A percentile compares a stretch with the other conserved stretches of the same genome.
Conservation (phyloP, 1,139 yeast species). For the Geotrichum histeridarum region DNA sequence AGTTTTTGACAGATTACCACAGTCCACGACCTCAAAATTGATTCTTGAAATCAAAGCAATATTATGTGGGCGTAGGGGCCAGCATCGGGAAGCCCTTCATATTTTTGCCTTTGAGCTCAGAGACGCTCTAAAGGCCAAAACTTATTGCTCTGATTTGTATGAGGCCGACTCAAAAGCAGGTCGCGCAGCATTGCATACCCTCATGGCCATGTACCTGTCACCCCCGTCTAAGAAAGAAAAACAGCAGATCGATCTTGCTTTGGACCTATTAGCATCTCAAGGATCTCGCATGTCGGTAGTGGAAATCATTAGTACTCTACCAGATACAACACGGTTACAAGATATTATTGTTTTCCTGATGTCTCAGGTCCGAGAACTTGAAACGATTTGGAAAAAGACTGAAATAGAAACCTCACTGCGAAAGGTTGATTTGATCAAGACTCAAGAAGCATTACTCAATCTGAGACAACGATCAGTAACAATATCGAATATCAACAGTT, state of each 20-base stretch:
- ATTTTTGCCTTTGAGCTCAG: conserved; percentile 56
- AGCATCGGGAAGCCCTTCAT: conserved; percentile 61
- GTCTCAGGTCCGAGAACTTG: conserved; percentile 43
- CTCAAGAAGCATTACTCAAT: conserved; percentile 39
- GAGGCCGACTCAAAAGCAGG: conserved; percentile 43
- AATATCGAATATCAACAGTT: conserved; percentile 43
- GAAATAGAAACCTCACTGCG: conserved; percentile 35
- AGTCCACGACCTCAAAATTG: conserved; percentile 8
- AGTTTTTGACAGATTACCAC: conserved; percentile 33
- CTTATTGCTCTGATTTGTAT: conserved; percentile 52
- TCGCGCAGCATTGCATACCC: conserved; percentile 31
- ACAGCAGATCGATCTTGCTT: conserved; percentile 38
- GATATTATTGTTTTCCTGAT: conserved; percentile 47
- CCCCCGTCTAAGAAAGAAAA: conserved; percentile 26
- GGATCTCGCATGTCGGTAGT: conserved; percentile 53
- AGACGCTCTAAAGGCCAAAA: conserved; percentile 54
- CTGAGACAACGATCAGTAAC: conserved; percentile 40
- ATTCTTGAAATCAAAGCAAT: conserved; percentile 48
- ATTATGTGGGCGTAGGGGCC: conserved; percentile 55
- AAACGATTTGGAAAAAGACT: conserved; percentile 27
- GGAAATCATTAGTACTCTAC: conserved; percentile 49
- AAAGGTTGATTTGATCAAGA: conserved; percentile 39
- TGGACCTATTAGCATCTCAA: conserved; percentile 45
- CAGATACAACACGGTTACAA: conserved; percentile 45
- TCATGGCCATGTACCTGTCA: conserved; percentile 37